phyloP scores from a whole-genome alignment of 345 rosid species.

The Erucastrum elatum region DNA sequence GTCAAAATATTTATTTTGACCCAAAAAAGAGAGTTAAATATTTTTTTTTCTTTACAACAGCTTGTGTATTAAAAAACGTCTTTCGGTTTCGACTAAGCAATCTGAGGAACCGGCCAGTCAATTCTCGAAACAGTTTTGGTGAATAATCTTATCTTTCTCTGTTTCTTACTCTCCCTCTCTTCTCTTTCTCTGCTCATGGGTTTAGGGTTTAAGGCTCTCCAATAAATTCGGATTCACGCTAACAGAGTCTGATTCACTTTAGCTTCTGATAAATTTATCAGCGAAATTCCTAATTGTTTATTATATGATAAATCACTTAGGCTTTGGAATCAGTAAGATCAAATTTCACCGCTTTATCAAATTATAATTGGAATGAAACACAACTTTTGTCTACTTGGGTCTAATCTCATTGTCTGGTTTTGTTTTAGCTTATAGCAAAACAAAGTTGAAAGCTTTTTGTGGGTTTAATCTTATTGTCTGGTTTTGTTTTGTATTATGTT shows the following conservation, averaged over 20 bases:
- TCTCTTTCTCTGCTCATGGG: constrained; percentile 3
- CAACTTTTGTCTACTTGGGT: constrained; percentile 5
- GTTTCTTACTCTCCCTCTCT: not conserved
- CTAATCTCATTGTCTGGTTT: constrained; percentile 2
- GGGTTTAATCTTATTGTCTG: not conserved
- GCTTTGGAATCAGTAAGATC: constrained; percentile 17
- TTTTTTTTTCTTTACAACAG: not conserved
- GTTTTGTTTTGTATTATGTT: constrained; percentile 18
- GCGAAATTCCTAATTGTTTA: not conserved
- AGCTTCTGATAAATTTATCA: not conserved
- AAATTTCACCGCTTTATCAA: constrained; percentile 7
- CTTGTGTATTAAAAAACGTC: not conserved
- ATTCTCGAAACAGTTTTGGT: constrained; percentile 21
- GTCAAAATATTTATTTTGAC: not conserved
- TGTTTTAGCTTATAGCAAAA: not conserved
- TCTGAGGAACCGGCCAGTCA: constrained; percentile 4
- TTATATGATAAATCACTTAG: not conserved
- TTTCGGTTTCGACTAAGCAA: constrained; percentile 7
- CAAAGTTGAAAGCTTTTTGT: constrained; percentile 24
- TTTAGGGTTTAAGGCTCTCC: constrained; percentile 39
- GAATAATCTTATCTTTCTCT: constrained; percentile 13
- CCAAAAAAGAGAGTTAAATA: no score
- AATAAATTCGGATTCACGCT: constrained; percentile 13
- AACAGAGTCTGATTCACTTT: constrained; percentile 17
- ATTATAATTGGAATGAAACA: not conserved